A percentile compares a stretch with the other conserved stretches of the same genome.
Evolutionary conservation across 2,329 filamentous ascomycete genomes (phyloP).

Genomic region (Bisporella sp.): DNA sequence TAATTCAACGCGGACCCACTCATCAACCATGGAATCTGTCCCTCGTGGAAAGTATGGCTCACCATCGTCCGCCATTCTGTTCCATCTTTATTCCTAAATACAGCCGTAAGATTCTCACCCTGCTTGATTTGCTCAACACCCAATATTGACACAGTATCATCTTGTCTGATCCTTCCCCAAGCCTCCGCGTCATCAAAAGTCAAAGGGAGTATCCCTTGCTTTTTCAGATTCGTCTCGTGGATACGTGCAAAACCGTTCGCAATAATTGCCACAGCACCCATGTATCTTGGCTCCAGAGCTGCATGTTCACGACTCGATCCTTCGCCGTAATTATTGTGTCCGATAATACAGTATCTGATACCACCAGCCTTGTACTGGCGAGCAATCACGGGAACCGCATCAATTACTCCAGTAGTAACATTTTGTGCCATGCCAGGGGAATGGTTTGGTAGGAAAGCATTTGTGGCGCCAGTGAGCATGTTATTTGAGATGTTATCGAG

Average conservation of each 20-base stretch:
- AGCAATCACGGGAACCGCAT: conserved; percentile 23
- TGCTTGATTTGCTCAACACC: conserved; percentile 3
- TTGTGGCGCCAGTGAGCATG: conserved; percentile 29
- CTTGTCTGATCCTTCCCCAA: conserved; percentile 12
- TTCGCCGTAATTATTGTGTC: conserved; percentile 27
- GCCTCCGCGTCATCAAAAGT: conserved; percentile 17
- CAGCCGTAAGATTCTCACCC: conserved; percentile 3
- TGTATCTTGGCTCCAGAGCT: conserved; percentile 22
- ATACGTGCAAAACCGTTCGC: conserved; percentile 24
- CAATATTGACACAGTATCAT: conserved; percentile 5
- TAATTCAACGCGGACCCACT: conserved; percentile 8
- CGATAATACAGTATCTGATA: conserved; percentile 28
- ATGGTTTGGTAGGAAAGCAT: conserved; percentile 17
- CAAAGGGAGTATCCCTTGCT: conserved; percentile 25
- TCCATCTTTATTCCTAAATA: conserved; percentile 5
- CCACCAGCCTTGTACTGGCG: conserved; percentile 16
- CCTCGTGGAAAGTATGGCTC: conserved; percentile 7
- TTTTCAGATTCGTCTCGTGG: conserved; percentile 26
- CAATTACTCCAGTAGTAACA: not conserved
- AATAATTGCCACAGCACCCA: conserved; percentile 20
- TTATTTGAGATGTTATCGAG: conserved; percentile 33
- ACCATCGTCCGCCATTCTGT: conserved; percentile 3
- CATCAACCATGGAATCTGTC: conserved; percentile 9
- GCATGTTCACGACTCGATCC: conserved; percentile 23
- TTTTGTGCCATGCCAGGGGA: not conserved